These are phyloP conservation scores for Ceratocystis harringtonii DNA, from an alignment of 2,329 filamentous ascomycete species.

Conservation along the genomic window DNA sequence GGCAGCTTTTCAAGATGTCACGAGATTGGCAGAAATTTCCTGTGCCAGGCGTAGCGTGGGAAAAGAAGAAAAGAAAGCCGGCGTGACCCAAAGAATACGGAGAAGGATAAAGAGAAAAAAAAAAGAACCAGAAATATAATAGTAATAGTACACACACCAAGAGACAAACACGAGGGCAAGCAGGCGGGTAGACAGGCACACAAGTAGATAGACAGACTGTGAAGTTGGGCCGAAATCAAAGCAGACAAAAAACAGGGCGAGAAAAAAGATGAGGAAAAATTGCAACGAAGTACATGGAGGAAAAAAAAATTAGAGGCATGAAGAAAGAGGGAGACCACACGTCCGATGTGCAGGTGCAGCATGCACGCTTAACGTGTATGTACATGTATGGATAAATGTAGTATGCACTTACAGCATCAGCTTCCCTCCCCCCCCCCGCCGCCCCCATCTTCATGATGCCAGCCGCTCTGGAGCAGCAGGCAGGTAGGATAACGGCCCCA, in stretches of 20 bases:
- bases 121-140: background rate
- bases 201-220: no score
- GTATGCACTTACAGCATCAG: background rate
- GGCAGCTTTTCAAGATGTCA: background rate
- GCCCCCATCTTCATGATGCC: background rate
- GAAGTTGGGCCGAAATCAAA: no score
- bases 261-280: no score
- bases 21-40: background rate
- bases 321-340: background rate
- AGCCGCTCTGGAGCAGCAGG: background rate
- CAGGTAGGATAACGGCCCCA: background rate
- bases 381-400: background rate
- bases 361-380: background rate
- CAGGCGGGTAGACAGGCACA: no score
- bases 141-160: background rate
- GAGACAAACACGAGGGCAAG: background rate
- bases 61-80: background rate
- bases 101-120: background rate
- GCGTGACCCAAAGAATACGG: background rate
- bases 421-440: background rate
- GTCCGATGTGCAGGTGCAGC: background rate
- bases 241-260: no score
- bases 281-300: background rate
- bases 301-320: background rate
- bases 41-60: no score